Evolutionary conservation across 352 stramenopile genomes (phyloP).

Genomic region (Phytophthora brassicae): DNA sequence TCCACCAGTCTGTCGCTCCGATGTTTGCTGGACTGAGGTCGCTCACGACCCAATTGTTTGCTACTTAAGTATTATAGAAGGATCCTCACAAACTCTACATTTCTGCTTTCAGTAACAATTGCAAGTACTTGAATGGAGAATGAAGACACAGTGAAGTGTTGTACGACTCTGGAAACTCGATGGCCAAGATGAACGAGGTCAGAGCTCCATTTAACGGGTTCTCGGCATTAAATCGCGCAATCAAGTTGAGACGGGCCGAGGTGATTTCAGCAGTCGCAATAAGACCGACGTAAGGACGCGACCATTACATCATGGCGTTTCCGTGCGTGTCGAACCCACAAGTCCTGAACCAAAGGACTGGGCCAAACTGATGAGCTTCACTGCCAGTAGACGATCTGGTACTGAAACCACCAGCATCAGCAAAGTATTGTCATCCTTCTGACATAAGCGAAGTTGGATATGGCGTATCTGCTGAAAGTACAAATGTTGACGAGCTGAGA

Average conservation of each 20-base stretch:
- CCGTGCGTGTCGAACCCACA: conserved; percentile 3
- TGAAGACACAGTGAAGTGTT: conserved; percentile 8
- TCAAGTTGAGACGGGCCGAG: conserved; percentile 8
- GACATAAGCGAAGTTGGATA: neutral
- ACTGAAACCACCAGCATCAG: conserved; percentile 10
- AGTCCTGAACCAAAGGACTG: neutral
- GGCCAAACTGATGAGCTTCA: conserved; percentile 20
- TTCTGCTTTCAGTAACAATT: conserved; percentile 6
- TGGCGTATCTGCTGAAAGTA: neutral
- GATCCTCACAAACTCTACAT: conserved; percentile 2
- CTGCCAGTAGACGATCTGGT: conserved; percentile 4
- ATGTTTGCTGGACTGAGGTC: no score
- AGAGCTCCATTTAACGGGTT: conserved; percentile 7
- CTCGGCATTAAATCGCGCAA: conserved; percentile 3
- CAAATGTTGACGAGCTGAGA: neutral
- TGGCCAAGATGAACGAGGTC: conserved; percentile 2
- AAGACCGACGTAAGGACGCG: conserved; percentile 12
- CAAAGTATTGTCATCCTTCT: conserved; percentile 12
- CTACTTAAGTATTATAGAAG: no score
- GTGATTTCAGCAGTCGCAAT: conserved; percentile 10
- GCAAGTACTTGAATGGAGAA: conserved; percentile 16
- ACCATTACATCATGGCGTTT: conserved; percentile 18
- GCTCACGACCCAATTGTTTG: conserved; percentile 7
- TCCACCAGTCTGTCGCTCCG: no score
- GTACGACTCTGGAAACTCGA: neutral